phyloP scores from a whole-genome alignment of 371 early-diverging fungal species.

The Entomophthora muscae region DNA sequence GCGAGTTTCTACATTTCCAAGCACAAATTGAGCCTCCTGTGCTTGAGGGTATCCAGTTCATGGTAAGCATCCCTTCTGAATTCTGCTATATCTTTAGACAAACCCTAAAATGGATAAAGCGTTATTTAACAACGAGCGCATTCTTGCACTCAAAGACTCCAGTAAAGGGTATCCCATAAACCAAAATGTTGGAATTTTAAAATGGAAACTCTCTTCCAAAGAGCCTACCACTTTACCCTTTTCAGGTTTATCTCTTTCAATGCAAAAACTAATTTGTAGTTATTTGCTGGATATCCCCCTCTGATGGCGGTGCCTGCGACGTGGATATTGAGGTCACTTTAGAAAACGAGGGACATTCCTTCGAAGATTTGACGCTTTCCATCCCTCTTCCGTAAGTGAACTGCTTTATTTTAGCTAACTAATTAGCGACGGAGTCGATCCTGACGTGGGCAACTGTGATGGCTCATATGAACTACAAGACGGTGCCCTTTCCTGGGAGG shows the following conservation, averaged over 20 bases:
- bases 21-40: conserved; percentile 28
- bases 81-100: conserved; percentile 30
- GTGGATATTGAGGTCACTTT: conserved; percentile 92
- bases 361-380: conserved; percentile 69
- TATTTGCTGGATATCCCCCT: conserved; percentile 93
- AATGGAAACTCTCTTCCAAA: conserved; percentile 66
- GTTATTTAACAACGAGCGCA: conserved; percentile 44
- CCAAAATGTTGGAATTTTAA: conserved; percentile 65
- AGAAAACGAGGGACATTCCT: conserved; percentile 45
- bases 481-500: conserved; percentile 65
- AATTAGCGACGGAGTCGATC: conserved; percentile 38
- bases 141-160: conserved; percentile 65
- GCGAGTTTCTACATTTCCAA: conserved; percentile 30
- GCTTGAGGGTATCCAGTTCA: conserved; percentile 55
- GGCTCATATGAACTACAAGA: conserved; percentile 61
- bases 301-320: conserved; percentile 69
- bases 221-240: conserved; percentile 75
- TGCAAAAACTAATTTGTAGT: conserved; percentile 21
- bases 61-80: conserved; percentile 23
- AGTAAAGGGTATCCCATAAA: conserved; percentile 71
- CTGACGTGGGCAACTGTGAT: conserved; percentile 58
- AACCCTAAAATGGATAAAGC: conserved; percentile 94
- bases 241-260: conserved; percentile 28
- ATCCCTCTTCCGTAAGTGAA: conserved; percentile 72
- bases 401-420: conserved; percentile 4